Base-by-base conservation (phyloP, 768 basidiomycete genomes). In the Boletellus ananiceps region DNA sequence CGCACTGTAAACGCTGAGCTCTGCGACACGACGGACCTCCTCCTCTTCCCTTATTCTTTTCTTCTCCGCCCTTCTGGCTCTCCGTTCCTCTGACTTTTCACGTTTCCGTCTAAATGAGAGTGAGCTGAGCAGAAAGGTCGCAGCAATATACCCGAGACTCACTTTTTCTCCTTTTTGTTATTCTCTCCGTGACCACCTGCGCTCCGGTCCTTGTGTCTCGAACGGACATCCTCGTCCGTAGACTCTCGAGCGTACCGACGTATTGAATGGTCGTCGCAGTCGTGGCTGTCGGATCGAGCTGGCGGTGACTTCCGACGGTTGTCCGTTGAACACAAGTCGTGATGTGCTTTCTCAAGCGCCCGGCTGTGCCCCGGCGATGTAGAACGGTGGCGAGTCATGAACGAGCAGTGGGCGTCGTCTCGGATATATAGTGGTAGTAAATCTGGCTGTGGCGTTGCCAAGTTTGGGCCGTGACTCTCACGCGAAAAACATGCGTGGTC, bases 1-100 rank as follows among this genome's bases (percentile, higher is more conserved):
- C 40, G 93, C 90, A 57, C 92, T 93, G 74, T 98, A 98, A 56
- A 96, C 87, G 57, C 93, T 94, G 37, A 98, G 79, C 69, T 98
- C 95, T 9, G 92, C 93, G 14, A 96, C 86, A 58, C 88, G 85
- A 23, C 94, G 84, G 19, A 89, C 86, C 61, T 96, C 93, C 59
- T 95, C 93, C 57, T 92, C 90, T 49, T 90, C 88, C 56, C 74
- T 82, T 37, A 82, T 78, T 31, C 86, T 79, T 62, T 81, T 86
- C 74, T 93, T 96, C 61, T 95, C 93, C 7, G 84, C 85, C 62
- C 90, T 95, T 55, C 92, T 81, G 14, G 85, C 88, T 58, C 75
- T 82, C 36, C 91, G 78, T 56, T 93, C 90, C 62, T 86, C 84
- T n/a, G 88, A 90, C 62, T 85, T 92, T 54, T 89, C 91, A 32